phyloP scores from a whole-genome alignment of 169 alveolate genomes.

The Plasmodium reichenowi region DNA sequence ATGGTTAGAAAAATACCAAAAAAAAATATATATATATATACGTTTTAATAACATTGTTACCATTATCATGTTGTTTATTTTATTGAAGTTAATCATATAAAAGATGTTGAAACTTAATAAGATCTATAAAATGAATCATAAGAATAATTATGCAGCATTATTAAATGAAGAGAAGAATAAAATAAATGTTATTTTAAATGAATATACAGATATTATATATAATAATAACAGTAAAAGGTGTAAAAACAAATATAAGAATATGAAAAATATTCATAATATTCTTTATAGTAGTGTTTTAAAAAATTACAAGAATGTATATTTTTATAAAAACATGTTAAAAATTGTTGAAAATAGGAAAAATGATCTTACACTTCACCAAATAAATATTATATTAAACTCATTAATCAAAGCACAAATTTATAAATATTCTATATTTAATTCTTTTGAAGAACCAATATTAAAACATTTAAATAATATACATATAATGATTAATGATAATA shows the following conservation, averaged over 20 bases:
- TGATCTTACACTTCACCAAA: constrained; percentile 59
- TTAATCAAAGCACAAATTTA: constrained; percentile 44
- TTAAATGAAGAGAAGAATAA: constrained; percentile 42
- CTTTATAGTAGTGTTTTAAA: constrained; percentile 51
- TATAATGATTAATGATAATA: constrained; percentile 1
- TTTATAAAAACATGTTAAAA: constrained; percentile 39
- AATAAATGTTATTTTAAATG: constrained; percentile 38
- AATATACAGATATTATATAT: constrained; percentile 29
- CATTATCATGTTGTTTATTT: too few relatives aligned
- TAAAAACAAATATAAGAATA: constrained; percentile 54
- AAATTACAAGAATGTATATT: constrained; percentile 52
- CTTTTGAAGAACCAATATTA: constrained; percentile 64
- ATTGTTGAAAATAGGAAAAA: constrained; percentile 56
- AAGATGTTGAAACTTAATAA: constrained; percentile 42
- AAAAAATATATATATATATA: too few relatives aligned
- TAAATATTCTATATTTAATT: constrained; percentile 37
- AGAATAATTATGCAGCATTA: constrained; percentile 1
- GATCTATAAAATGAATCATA: constrained; percentile 23
- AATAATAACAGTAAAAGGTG: constrained; percentile 60
- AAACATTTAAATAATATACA: constrained; percentile 29
- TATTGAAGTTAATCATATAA: not conserved
- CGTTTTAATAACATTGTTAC: too few relatives aligned
- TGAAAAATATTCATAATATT: constrained; percentile 39
- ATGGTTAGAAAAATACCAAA: too few relatives aligned
- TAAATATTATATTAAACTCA: constrained; percentile 57